Conservation (phyloP, 176 grass and related monocot genomes). For the Olyra latifolia region DNA sequence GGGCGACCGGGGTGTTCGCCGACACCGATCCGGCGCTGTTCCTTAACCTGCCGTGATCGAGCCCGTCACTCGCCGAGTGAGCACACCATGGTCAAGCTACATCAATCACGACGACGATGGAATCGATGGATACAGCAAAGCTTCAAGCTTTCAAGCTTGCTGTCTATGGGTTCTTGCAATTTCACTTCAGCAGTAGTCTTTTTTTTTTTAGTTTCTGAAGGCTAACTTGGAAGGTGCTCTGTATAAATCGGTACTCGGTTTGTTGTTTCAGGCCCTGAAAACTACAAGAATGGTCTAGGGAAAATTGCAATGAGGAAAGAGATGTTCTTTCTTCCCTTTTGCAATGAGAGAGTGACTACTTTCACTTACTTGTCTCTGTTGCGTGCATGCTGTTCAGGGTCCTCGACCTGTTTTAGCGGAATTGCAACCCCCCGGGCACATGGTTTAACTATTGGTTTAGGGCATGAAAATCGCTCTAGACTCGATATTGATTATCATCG, state of each 20-base stretch:
- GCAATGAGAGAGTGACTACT: neutral
- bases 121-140: neutral
- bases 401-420: too few relatives aligned
- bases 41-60: slow-evolving; percentile 45
- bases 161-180: neutral
- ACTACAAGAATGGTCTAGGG: neutral
- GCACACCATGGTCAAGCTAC: neutral
- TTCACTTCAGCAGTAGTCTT: neutral
- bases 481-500: too few relatives aligned
- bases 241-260: neutral
- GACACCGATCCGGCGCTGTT: slow-evolving; percentile 49
- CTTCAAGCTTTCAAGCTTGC: neutral
- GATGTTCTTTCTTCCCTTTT: neutral
- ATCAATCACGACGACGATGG: neutral
- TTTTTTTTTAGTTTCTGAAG: neutral
- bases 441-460: too few relatives aligned
- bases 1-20: slow-evolving; percentile 29
- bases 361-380: neutral
- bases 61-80: neutral
- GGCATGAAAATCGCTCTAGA: too few relatives aligned
- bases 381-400: neutral
- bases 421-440: too few relatives aligned
- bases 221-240: slow-evolving; percentile 15
- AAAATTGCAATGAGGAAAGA: neutral
- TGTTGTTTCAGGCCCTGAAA: neutral